Base-by-base conservation (phyloP, 352 stramenopile genomes). In the Globisporangium emineosum region DNA sequence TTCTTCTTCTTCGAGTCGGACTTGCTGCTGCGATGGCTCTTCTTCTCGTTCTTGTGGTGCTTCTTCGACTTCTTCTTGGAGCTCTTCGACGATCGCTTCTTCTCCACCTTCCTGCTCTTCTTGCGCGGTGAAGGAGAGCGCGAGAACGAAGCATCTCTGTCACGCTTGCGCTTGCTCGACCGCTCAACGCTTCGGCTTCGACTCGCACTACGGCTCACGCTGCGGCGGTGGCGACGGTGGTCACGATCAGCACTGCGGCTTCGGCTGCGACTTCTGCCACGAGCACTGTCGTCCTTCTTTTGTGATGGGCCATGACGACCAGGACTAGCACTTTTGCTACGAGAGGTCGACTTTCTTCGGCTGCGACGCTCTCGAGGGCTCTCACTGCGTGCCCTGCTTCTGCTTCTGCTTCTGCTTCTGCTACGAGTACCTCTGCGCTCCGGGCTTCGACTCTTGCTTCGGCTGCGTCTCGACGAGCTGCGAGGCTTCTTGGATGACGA, bases 1-100 rank as follows among this genome's bases (percentile, higher is more conserved):
- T 53, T 60, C 50, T 72, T 67, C 30, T 69, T 75, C 62, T 72
- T 79, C 29, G 65, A 59, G 33, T 75, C 53, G 1, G 52, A 61
- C 23, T 72, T 55, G 49, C 49, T 62, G 25, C 62, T 37, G 56
- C 76, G 72, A 47, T 53, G 66, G 42, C 54, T 73, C 54, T 75
- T 70, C 17, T 60, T 72, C 50, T 75, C 64, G 43, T 80, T 81
- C 66, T 66, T 79, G 2, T 76, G 69, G 21, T 85, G 67, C 27
- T 84, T 85, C 64, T 71, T 83, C 62, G 76, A 74, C 47, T 76
- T 77, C 52, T 86, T 76, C 59, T 58, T 65, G 1, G 65, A 78
- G 9, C 65, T 65, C 62, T 73, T 80, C 45, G 56, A 49, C 27
- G 70, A 72, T 15, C 63, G 70, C 56, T 67, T 76, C 30, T 65